Evolutionary conservation across 305 asterid genomes (phyloP).

Genomic region (Fraxinus albicans): DNA sequence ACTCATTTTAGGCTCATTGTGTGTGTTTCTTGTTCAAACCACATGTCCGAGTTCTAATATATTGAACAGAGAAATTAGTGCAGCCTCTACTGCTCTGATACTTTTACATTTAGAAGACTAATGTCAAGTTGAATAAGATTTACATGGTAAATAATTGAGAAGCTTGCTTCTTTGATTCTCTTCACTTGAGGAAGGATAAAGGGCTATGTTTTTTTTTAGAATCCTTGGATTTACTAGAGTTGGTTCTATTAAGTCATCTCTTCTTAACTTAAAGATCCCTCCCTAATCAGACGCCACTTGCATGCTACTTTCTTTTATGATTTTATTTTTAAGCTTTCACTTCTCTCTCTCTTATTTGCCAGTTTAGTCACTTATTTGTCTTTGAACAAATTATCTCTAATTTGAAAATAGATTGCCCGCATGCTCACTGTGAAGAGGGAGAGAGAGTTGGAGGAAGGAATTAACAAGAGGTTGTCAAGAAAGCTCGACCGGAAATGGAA

Average conservation of each 20-base stretch:
- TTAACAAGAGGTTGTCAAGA: constrained; percentile 81
- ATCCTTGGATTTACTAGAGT: background rate
- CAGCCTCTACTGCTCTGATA: background rate
- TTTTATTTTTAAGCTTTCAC: background rate
- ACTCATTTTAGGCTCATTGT: background rate
- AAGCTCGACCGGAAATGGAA: constrained; percentile 88
- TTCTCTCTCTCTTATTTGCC: background rate
- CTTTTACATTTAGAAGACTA: background rate
- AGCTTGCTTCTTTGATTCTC: background rate
- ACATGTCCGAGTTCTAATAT: background rate
- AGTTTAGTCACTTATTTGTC: background rate
- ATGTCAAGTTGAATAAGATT: background rate
- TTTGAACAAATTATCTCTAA: background rate
- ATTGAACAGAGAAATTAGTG: background rate
- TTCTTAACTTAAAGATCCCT: background rate
- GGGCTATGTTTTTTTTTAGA: background rate
- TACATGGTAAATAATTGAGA: background rate
- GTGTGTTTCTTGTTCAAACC: background rate
- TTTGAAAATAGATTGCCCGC: constrained; percentile 60
- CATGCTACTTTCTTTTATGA: background rate
- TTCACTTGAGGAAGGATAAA: background rate
- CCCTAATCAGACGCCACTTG: background rate
- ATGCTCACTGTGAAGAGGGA: constrained; percentile 90
- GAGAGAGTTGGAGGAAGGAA: constrained; percentile 91
- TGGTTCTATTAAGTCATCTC: background rate